Conservation (phyloP, 331 rosid species). For the Quercus phellos region DNA sequence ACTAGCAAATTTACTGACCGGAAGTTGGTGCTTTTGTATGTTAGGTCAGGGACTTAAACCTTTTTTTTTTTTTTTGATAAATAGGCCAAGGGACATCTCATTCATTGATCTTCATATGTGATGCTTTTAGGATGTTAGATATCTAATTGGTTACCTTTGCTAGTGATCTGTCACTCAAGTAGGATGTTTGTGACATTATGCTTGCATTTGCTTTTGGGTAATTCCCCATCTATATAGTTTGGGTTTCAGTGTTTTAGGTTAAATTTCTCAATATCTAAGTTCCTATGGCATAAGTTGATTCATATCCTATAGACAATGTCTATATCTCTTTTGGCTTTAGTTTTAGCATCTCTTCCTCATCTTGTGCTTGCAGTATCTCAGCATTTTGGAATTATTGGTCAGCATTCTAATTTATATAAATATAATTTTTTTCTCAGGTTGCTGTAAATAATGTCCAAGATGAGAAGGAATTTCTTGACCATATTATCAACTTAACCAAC, state of each 20-base stretch:
- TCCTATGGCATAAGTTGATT: neutral
- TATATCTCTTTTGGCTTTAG: neutral
- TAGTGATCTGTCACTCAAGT: neutral
- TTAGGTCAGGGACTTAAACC: neutral
- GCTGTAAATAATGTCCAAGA: conserved; percentile 89
- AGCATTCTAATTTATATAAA: conserved; percentile 7
- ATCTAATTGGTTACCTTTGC: neutral
- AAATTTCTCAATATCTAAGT: neutral
- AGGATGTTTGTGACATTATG: neutral
- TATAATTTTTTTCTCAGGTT: conserved; percentile 47
- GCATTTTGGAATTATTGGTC: conserved; percentile 5
- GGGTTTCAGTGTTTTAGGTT: neutral
- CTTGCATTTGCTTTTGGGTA: neutral
- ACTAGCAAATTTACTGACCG: neutral
- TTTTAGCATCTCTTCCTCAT: neutral
- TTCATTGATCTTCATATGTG: neutral
- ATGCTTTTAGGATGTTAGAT: neutral
- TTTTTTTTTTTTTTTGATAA: too few species aligned
- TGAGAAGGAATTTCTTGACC: conserved; percentile 84
- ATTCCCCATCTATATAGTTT: neutral
- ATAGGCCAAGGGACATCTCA: neutral
- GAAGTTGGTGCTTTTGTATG: neutral
- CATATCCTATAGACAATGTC: neutral
- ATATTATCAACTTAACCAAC: conserved; percentile 91
- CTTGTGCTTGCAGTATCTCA: neutral